Base-by-base conservation (phyloP, 2,329 filamentous ascomycete species). In the Bipolaris gigantea region DNA sequence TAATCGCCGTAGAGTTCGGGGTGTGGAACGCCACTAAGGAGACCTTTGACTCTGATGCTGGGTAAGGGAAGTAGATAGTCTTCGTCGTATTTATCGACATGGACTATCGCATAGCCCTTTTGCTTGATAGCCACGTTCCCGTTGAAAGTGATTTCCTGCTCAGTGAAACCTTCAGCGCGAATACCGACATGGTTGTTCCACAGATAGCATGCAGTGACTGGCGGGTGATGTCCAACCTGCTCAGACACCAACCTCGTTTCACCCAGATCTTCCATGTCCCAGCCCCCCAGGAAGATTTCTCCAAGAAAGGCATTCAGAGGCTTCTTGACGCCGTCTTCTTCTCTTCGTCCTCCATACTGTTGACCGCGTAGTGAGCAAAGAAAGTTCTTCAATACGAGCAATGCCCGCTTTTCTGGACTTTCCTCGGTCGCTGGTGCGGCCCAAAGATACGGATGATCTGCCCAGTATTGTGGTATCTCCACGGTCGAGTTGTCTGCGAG, bases 261-360 rank as follows among this genome's bases (percentile, higher is more conserved):
- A 16, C 76, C 74, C 19, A 70, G 62, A 35, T 73, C 69, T n/a
- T 62, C 61, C 27, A 63, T 61, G 7, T 66, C 55, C 62, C 64
- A 73, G 15, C 48, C 59, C 13, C 70, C 78, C 3, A 80, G 51
- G 57, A 81, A 81, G 0, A 81, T 48, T 50, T 81, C 79, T 0
- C 79, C 79, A 1, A 81, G 67, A 48, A 81, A 81, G 1, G 79
- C 77, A 56, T 81, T 81, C 43, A 82, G 62, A 0, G 80, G 79
- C 58, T 82, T 83, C 68, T 80, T 81, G 1, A 78, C 73, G 4
- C 77, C 77, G 13, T 77, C 73, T 21, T 61, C 66, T 32, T 75
- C 72, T 8, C 71, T 61, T n/a, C 76, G 69, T 4, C 77, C 77
- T 2, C 75, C 76, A 53, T 80, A 80, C 48, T 80, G 77, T 60